Conservation (phyloP, 2,329 filamentous ascomycete genomes). For the Dothideomycetidae sp. region DNA sequence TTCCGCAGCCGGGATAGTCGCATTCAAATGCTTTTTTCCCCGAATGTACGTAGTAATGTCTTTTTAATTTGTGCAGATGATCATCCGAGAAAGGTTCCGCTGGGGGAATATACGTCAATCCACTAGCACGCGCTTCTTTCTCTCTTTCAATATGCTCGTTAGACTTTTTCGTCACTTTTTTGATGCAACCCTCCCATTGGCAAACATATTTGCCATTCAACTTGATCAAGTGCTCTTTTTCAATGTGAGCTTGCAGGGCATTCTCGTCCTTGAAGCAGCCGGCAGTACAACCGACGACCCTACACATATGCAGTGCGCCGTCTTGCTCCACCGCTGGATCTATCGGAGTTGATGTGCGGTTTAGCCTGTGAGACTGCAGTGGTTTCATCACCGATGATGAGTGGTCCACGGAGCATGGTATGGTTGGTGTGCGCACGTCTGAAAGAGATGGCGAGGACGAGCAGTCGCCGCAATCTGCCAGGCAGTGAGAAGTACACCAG, state of each 20-base stretch:
- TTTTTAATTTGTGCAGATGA: conserved; percentile 8
- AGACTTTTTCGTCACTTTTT: conserved; percentile 9
- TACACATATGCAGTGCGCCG: conserved; percentile 4
- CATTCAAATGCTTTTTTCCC: conserved; percentile 9
- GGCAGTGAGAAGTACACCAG: conserved; percentile 7
- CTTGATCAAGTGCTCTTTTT: conserved; percentile 6
- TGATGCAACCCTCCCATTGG: conserved; percentile 8
- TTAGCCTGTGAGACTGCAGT: background rate
- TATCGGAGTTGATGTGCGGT: background rate
- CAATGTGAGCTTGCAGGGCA: conserved; percentile 7
- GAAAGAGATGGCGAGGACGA: conserved; percentile 5
- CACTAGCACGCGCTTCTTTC: conserved; percentile 6
- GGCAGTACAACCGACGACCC: conserved; percentile 7
- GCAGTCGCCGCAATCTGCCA: conserved; percentile 7
- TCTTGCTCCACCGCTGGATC: no score
- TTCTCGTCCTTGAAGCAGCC: conserved; percentile 8
- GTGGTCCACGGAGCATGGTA: background rate
- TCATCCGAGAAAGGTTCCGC: conserved; percentile 8
- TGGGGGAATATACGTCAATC: conserved; percentile 6
- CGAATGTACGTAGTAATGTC: conserved; percentile 9
- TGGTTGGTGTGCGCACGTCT: conserved; percentile 3
- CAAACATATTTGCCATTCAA: conserved; percentile 7
- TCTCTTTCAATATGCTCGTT: conserved; percentile 9
- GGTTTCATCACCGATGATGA: no score
- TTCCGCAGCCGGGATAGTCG: conserved; percentile 7